These are phyloP conservation scores for Mycena maculata DNA, from an alignment of 768 basidiomycete genomes.

Conservation along the genomic window DNA sequence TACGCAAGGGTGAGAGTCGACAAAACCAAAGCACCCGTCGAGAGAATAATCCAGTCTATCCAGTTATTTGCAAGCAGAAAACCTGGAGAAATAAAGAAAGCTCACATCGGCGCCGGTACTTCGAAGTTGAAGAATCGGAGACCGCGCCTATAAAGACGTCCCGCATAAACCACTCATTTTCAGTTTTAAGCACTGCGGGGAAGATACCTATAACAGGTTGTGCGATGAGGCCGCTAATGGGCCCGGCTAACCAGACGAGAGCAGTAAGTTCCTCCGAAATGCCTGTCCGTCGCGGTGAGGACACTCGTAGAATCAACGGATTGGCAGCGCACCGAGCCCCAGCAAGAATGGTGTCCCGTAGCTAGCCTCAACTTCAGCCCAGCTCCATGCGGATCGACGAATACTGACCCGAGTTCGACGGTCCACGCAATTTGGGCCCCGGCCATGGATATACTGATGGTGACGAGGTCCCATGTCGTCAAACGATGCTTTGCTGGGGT, in stretches of 20 bases:
- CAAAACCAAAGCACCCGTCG: slow-evolving; percentile 81
- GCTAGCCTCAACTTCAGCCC: slow-evolving; percentile 55
- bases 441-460: slow-evolving; percentile 91
- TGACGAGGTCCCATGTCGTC: slow-evolving; percentile 80
- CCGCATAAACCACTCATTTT: slow-evolving; percentile 19
- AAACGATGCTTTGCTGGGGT: slow-evolving; percentile 47
- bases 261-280: slow-evolving; percentile 92
- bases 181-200: slow-evolving; percentile 9
- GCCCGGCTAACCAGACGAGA: slow-evolving; percentile 95
- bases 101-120: slow-evolving; percentile 90
- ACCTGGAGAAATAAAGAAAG: no score
- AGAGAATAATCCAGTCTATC: slow-evolving; percentile 95
- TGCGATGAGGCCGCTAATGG: slow-evolving; percentile 93
- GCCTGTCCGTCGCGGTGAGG: slow-evolving; percentile 53
- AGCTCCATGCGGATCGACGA: background rate
- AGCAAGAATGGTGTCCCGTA: slow-evolving; percentile 97
- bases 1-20: slow-evolving; percentile 87
- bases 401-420: slow-evolving; percentile 87
- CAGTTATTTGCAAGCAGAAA: no score
- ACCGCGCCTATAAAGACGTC: slow-evolving; percentile 74
- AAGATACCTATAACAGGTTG: slow-evolving; percentile 93
- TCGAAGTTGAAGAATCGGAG: slow-evolving; percentile 92
- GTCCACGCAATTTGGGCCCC: slow-evolving; percentile 97
- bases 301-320: background rate
- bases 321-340: slow-evolving; percentile 47